Evolutionary conservation across 306 rosid species (phyloP).

Genomic region (Begonia peltatifolia): DNA sequence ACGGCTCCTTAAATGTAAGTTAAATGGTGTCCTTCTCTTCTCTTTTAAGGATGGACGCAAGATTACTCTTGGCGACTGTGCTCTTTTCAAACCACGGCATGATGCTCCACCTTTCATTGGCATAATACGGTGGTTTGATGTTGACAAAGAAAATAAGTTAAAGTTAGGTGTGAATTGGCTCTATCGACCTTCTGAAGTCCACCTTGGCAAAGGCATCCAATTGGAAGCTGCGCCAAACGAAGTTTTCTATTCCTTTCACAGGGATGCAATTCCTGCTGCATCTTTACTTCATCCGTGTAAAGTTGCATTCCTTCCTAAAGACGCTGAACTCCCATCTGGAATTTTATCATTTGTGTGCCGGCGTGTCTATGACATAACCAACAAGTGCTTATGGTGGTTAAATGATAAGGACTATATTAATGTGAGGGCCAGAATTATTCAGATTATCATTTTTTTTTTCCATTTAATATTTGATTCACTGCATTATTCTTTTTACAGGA

Average conservation of each 20-base stretch:
- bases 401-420: conserved; percentile 60
- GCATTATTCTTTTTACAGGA: conserved; percentile 26
- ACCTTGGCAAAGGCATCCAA: conserved; percentile 48
- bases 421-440: conserved; percentile 31
- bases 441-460: too few species aligned
- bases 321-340: conserved; percentile 60
- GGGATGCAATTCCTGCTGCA: conserved; percentile 71
- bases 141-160: conserved; percentile 33
- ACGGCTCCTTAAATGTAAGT: too few species aligned
- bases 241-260: conserved; percentile 76
- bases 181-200: conserved; percentile 62
- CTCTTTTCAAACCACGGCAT: conserved; percentile 63
- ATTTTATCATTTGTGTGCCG: conserved; percentile 73
- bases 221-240: conserved; percentile 74
- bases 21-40: background rate
- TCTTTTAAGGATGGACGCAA: conserved; percentile 50
- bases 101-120: conserved; percentile 66
- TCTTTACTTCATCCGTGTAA: conserved; percentile 80
- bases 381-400: conserved; percentile 84
- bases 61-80: conserved; percentile 66
- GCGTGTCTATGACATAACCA: conserved; percentile 67
- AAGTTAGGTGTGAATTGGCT: conserved; percentile 69
- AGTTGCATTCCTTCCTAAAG: conserved; percentile 81
- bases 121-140: conserved; percentile 41
- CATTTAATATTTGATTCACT: too few species aligned